Base-by-base conservation (phyloP, 768 basidiomycete species). In the Amanita thiersii region DNA sequence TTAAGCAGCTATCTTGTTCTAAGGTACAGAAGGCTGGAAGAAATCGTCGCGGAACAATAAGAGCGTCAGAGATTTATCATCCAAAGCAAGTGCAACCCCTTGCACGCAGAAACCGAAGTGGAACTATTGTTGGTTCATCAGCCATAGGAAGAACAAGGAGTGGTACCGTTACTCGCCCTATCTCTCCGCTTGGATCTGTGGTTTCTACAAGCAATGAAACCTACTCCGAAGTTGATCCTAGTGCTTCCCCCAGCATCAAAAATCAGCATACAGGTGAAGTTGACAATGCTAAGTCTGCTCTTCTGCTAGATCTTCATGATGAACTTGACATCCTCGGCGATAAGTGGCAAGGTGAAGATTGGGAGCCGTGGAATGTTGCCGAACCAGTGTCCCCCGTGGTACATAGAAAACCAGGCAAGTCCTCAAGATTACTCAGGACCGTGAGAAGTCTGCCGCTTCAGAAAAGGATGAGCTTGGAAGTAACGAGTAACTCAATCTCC, bases 31-130 rank as follows among this genome's bases (percentile, higher is more conserved):
- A 19, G 9, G n/a, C 10, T 3, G 41, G 41, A 14, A 32, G 41
- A 23, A 43, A 58, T 46, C 68, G 74, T 12, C 73, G 64, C 18
- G 71, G 63, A 46, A 77, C 69, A 39, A 76, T 67, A 52, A 73
- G 64, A 39, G 72, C 66, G 37, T 75, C 65, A n/a, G 46, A 40
- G 14, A 40, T n/a, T 2, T 38, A 21, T 38, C 37, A 32, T 33
- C 37, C 21, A 36, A 30, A 40, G 38, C 42, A n/a, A 35, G 45
- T 10, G 31, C 43, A 43, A 18, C 30, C 33, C 3, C 47, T 49
- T 26, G 54, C 64, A 9, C 57, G 63, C 15, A 64, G 75, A 6
- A 69, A 70, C 6, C 65, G 73, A 34, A 74, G 72, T 37, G 75
- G 70, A 2, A 75, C 75, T 2, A 54, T 75, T 25, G 60, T 69